A percentile compares a stretch with the other conserved stretches of the same genome.
Evolutionary conservation across 108 stramenopile genomes (phyloP).

Genomic region (Pseudonitzschia multiseries): DNA sequence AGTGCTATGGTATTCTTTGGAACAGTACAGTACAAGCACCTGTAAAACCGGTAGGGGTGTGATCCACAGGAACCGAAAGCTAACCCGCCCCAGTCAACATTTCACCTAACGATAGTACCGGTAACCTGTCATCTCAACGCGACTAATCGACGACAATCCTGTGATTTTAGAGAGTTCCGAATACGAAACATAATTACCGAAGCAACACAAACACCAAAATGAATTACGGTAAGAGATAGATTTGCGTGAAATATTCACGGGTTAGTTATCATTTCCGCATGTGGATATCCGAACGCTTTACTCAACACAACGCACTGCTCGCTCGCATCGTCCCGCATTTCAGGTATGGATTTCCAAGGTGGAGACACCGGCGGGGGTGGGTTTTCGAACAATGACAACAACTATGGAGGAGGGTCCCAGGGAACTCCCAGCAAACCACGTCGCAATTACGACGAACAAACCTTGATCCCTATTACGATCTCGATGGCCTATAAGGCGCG

Average conservation of each 20-base stretch:
- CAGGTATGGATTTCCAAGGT: constrained; percentile 64
- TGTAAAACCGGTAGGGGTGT: too few species aligned
- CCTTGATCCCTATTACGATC: constrained; percentile 73
- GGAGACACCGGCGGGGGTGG: constrained; percentile 29
- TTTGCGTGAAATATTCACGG: not conserved
- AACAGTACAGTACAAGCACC: too few species aligned
- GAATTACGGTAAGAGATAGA: constrained; percentile 1
- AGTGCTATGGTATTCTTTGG: too few species aligned
- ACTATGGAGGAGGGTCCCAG: constrained; percentile 19
- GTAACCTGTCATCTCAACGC: too few species aligned
- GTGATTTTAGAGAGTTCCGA: too few species aligned
- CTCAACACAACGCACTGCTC: not conserved
- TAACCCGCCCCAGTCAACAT: too few species aligned
- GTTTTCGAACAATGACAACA: constrained; percentile 15
- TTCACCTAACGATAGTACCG: too few species aligned
- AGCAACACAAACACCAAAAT: not conserved
- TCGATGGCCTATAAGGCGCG: constrained; percentile 50
- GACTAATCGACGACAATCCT: too few species aligned
- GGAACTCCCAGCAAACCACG: constrained; percentile 31
- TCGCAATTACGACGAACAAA: constrained; percentile 77
- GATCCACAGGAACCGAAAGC: too few species aligned
- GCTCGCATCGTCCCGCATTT: not conserved
- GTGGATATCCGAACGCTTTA: not conserved
- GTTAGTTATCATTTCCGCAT: too few species aligned
- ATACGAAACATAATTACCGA: not conserved